Base-by-base conservation (phyloP, 129 eudicot genomes). In the Centella asiatica region DNA sequence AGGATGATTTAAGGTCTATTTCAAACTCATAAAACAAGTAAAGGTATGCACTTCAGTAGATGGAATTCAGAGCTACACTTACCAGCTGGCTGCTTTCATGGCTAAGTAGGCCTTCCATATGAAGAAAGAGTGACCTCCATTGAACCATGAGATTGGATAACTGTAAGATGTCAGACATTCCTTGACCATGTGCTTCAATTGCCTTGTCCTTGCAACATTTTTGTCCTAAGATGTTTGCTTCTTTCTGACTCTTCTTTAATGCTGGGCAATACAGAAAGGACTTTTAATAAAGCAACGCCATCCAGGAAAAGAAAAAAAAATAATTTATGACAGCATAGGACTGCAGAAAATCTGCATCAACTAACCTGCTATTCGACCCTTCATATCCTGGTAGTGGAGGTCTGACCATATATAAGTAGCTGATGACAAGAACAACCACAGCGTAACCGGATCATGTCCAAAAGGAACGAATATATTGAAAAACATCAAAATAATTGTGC, bases 381-480 rank as follows among this genome's bases (percentile, higher is more conserved):
- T 92, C 54, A 74, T 74, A 77, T 92, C 99, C 78, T 87, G 89
- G 69, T 84, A 81, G 55, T 80, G 86, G 71, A 92, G 90, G 74
- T 92, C 99, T 57, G 90, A 76, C 99, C 87, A 92, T 42, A 92
- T 75, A 77, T 82, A 78, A 57, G 77, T 90, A 76, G 96, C 99
- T 92, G 86, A 46, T 50, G 51, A 20, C 45, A 65, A 68, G 20
- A 57, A 75, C 23, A 67, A 14, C 26, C 56, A 31, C 8, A 57
- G 33, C 49, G 47, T 60, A 62, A 72, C 74, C 58, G 68, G 68
- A 67, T 57, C 42, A 67, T 47, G n/a, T 31, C 7, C 46, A 66
- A 52, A 32, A 58, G 64, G 61, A 49, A 40, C 42, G 24, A 13
- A 45, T 22, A 20, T 22, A 5, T 63, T 19, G 20, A 1, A 15